Base-by-base conservation (phyloP, 2,329 filamentous ascomycete genomes). In the Fusarium anthophilum region DNA sequence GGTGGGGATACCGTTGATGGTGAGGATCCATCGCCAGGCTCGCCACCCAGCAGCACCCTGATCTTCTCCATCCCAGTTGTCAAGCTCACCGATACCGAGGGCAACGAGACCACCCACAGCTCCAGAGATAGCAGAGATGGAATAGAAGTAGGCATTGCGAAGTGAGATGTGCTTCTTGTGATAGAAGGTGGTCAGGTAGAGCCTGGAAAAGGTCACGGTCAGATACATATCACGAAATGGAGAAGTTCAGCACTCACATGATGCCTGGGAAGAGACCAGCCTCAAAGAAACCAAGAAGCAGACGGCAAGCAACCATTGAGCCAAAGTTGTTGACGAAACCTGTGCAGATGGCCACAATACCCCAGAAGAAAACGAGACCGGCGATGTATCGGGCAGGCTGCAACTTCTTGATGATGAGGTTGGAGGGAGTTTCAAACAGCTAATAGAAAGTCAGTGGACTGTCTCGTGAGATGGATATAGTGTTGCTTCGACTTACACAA, bases 11-110 rank as follows among this genome's bases (percentile, higher is more conserved):
- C 91, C 91, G 77, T 86, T 82, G 45, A 90, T 79, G 61, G 90
- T 87, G 79, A 92, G 84, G 68, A 92, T 90, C 91, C 91, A 93
- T 54, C 91, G 82, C 91, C 91, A 93, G 2, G 89, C 91, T n/a
- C 84, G 80, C 67, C 87, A 84, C 5, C 90, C 90, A 1, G 83
- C 81, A 15, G 87, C 78, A 2, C 90, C 90, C 64, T 92, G 87
- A 85, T 5, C 6, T 26, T 45, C 24, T 1, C 89, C 67, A 14
- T 70, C 67, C 3, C 20, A 43, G 17, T 70, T 28, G 26, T 70
- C 67, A 4, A 70, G 11, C 14, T 70, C 67, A 24, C 67, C 89
- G 67, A 92, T 91, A 0, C 84, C 90, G 61, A 91, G 92, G 0
- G 91, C 91, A 2, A 93, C 84, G 0, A 93, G 84, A 1, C 91